Evolutionary conservation across 495 filamentous ascomycete genomes (phyloP).

Genomic region (Tuber borchii): DNA sequence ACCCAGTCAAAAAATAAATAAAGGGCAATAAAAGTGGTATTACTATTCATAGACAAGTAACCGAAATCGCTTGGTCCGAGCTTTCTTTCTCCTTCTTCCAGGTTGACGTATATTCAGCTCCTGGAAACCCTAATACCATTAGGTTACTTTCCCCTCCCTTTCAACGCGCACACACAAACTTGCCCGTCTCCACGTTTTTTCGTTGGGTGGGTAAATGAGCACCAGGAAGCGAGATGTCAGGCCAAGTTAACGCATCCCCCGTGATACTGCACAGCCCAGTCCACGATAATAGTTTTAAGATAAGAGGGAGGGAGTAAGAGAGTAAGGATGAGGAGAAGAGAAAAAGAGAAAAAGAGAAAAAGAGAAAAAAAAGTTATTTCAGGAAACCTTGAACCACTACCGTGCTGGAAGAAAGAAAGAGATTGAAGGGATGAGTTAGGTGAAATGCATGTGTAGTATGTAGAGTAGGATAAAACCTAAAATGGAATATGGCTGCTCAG

Average conservation of each 20-base stretch:
- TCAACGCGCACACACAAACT: background rate
- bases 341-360: background rate
- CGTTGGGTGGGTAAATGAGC: background rate
- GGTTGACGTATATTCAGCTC: background rate
- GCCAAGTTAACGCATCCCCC: background rate
- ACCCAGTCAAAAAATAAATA: background rate
- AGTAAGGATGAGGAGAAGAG: too few species aligned
- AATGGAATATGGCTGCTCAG: background rate
- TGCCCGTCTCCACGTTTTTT: background rate
- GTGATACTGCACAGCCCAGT: background rate
- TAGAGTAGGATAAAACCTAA: background rate
- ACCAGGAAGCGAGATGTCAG: background rate
- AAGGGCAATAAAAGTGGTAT: background rate
- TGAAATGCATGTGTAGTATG: background rate
- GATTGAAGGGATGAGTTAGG: too few species aligned
- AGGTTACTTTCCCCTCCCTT: background rate
- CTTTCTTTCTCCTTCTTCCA: background rate
- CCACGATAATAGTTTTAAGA: background rate
- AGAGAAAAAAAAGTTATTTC: background rate
- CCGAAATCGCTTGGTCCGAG: background rate
- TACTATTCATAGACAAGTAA: background rate
- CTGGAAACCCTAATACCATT: background rate
- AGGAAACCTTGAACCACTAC: background rate
- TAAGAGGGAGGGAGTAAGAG: background rate
- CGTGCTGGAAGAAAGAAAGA: too few species aligned